Evolutionary conservation across 169 alveolate species (phyloP).

Genomic region (Plasmodium gallinaceum): DNA sequence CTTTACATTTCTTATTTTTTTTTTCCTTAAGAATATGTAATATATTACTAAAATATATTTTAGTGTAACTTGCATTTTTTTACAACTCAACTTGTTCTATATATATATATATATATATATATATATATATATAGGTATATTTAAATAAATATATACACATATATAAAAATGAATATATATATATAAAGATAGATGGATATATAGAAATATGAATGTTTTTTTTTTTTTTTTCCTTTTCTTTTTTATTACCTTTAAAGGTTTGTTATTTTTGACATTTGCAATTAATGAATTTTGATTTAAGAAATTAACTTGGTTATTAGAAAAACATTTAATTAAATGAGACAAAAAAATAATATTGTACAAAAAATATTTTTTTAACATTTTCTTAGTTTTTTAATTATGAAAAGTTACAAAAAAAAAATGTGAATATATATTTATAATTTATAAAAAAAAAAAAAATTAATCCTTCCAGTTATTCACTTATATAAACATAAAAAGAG

Average conservation of each 20-base stretch:
- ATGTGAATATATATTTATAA: too few species aligned
- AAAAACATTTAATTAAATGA: conserved; percentile 33
- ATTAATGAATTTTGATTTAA: conserved; percentile 12
- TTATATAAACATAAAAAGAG: too few species aligned
- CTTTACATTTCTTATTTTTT: too few species aligned
- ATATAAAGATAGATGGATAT: too few species aligned
- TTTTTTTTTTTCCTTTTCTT: neutral
- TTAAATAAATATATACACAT: conserved; percentile 7
- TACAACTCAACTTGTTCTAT: neutral
- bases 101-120: too few species aligned
- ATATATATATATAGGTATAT: neutral
- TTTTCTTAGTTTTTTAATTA: neutral
- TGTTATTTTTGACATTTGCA: conserved; percentile 12
- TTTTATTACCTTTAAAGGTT: conserved; percentile 35
- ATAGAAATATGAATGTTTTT: too few species aligned
- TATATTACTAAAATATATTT: too few species aligned
- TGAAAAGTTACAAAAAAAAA: too few species aligned
- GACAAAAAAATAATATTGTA: conserved; percentile 3
- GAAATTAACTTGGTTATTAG: conserved; percentile 10
- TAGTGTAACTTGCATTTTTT: too few species aligned
- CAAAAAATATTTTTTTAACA: conserved; percentile 35
- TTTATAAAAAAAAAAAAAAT: too few species aligned
- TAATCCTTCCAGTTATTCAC: too few species aligned
- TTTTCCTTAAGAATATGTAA: too few species aligned
- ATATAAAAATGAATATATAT: neutral